Conservation (phyloP, 1,139 yeast genomes). For the Yamadazyma spencermartinsiae region DNA sequence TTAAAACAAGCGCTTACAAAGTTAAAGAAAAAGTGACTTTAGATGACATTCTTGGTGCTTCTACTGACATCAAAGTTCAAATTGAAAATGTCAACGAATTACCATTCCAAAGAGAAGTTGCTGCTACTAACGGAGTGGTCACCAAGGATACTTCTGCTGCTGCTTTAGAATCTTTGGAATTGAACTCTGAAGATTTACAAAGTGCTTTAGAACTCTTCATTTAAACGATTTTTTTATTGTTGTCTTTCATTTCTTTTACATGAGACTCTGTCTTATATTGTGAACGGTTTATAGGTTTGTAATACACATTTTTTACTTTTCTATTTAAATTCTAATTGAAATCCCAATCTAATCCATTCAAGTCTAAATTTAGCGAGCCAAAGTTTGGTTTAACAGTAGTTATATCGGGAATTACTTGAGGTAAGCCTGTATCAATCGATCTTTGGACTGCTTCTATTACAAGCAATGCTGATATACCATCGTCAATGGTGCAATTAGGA, state of each 20-base stretch:
- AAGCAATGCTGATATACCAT: conserved; percentile 38
- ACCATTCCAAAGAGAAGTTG: conserved; percentile 45
- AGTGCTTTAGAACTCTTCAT: conserved; percentile 1
- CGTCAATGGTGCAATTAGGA: conserved; percentile 38
- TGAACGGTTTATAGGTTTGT: conserved; percentile 2
- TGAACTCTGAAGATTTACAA: conserved; percentile 2
- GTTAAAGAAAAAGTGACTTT: conserved; percentile 15
- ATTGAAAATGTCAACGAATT: conserved; percentile 8
- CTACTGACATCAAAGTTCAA: conserved; percentile 15
- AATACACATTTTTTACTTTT: neutral
- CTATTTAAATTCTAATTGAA: neutral
- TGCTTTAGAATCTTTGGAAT: conserved; percentile 2
- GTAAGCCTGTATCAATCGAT: conserved; percentile 37
- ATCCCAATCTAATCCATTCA: conserved; percentile 3
- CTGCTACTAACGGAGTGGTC: conserved; percentile 47
- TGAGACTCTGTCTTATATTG: neutral
- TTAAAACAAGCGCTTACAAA: conserved; percentile 10
- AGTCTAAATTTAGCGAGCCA: conserved; percentile 16
- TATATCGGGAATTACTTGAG: conserved; percentile 30
- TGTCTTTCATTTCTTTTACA: neutral
- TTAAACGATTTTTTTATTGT: neutral
- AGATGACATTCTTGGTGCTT: conserved; percentile 18
- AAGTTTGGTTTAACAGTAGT: conserved; percentile 27
- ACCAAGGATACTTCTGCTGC: conserved; percentile 11
- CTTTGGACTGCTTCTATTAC: conserved; percentile 36